Evolutionary conservation across 148 eudicot genomes (phyloP).

Genomic region (Drosera capensis): DNA sequence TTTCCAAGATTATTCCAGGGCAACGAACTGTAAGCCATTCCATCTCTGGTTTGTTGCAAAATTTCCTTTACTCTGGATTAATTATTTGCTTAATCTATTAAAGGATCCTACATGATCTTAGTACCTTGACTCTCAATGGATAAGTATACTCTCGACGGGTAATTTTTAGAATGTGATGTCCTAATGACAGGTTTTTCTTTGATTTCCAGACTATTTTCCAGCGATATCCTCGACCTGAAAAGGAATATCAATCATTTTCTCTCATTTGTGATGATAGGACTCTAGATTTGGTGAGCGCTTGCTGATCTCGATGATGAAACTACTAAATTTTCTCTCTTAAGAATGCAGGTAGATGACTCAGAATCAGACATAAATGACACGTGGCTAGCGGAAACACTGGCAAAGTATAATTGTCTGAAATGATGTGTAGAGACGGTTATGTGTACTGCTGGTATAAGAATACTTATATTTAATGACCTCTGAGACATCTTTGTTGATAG

Average conservation of each 20-base stretch:
- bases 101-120: too few species aligned
- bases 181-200: conserved; percentile 1
- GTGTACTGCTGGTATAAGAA: neutral
- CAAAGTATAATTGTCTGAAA: too few species aligned
- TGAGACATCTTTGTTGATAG: conserved; percentile 24
- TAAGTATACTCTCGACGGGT: neutral
- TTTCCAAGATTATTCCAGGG: conserved; percentile 75
- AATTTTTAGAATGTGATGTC: conserved; percentile 1
- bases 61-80: too few species aligned
- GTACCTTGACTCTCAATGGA: too few species aligned
- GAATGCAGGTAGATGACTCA: neutral
- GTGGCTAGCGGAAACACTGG: too few species aligned
- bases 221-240: conserved; percentile 92
- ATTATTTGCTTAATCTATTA: too few species aligned
- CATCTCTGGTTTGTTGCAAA: neutral
- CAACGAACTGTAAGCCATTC: conserved; percentile 64
- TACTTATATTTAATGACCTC: conserved; percentile 5
- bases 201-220: conserved; percentile 59
- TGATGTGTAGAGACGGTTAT: neutral
- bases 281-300: conserved; percentile 71
- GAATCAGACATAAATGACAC: too few species aligned
- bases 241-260: conserved; percentile 94
- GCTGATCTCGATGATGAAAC: neutral
- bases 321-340: neutral
- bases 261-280: conserved; percentile 73